Percentiles rank a stretch among this genome's conserved stretches.
Evolutionary conservation across 2,329 filamentous ascomycete genomes (phyloP).

Genomic region (Aplosporella prunicola): DNA sequence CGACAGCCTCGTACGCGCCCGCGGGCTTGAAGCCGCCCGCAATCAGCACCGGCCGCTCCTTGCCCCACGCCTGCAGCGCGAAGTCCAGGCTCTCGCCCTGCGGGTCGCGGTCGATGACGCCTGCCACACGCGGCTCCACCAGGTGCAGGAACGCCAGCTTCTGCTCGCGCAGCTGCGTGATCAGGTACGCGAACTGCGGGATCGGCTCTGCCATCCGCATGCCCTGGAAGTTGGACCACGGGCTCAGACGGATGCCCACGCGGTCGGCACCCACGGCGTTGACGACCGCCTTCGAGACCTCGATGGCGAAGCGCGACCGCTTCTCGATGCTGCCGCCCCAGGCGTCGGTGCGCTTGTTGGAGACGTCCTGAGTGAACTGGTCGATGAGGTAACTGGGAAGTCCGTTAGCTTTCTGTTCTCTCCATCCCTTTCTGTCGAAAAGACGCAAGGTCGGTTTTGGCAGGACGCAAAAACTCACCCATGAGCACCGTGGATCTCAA

Average conservation of each 20-base stretch:
- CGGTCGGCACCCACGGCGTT: slow-evolving; percentile 43
- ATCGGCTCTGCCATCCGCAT: slow-evolving; percentile 52
- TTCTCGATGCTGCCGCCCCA: slow-evolving; percentile 43
- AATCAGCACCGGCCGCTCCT: slow-evolving; percentile 25
- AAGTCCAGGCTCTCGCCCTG: slow-evolving; percentile 18
- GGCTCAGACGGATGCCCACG: slow-evolving; percentile 50
- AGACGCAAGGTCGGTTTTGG: too few species aligned
- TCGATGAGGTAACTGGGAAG: slow-evolving; percentile 51
- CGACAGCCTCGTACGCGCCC: slow-evolving; percentile 27
- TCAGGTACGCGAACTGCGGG: slow-evolving; percentile 53
- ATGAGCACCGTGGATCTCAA: slow-evolving; percentile 50
- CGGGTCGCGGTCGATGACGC: slow-evolving; percentile 27
- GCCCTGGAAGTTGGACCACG: slow-evolving; percentile 52
- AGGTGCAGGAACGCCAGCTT: slow-evolving; percentile 53
- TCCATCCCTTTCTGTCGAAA: too few species aligned
- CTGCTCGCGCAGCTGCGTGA: slow-evolving; percentile 40
- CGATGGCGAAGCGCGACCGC: slow-evolving; percentile 43
- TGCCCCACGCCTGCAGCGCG: slow-evolving; percentile 18
- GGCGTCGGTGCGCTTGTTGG: slow-evolving; percentile 44
- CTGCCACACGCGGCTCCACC: slow-evolving; percentile 45
- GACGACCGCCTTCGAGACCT: slow-evolving; percentile 43
- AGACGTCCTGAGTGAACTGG: slow-evolving; percentile 53
- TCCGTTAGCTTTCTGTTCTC: background rate
- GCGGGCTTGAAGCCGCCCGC: slow-evolving; percentile 35
- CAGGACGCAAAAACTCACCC: slow-evolving; percentile 31